Base-by-base conservation (phyloP, 257 asterid species). In the Solanum rostratum region DNA sequence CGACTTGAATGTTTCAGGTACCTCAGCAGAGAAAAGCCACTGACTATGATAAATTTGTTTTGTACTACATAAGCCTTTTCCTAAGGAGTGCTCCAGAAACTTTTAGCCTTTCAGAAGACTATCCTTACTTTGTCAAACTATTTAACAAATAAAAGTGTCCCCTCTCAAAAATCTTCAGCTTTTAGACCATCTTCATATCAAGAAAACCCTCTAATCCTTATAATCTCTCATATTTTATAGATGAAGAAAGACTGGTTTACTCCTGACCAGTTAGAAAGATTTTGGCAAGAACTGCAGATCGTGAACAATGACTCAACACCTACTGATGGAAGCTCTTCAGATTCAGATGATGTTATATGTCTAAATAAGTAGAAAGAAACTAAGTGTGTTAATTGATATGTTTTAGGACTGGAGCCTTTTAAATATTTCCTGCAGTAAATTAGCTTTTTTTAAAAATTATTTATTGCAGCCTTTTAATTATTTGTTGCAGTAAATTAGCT, bases 191-290 rank as follows among this genome's bases (percentile, higher is more conserved):
- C 39, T 41, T 85, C 20, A 7, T 80, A 22, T 52, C 37, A 12
- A 68, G 46, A n/a, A 46, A 43, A 83, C 11, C 68, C 55, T 59
- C 71, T 81, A 60, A 63, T 81, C 46, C 81, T 49, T 16, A 15
- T 46, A 76, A 1, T 63, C 39, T 24, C 10, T 85, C 45, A 5
- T 50, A 60, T 54, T 70, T 43, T 84, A 46, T 85, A 94, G 98
- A 91, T 93, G 95, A 84, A 52, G 89, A 91, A 84, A 52, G 89
- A 91, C 80, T 91, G 93, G 97, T 93, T 94, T 78, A 86, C 83
- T 14, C 65, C 9, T 50, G 92, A 91, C 82, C 91, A 74, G 7
- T 85, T 93, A 27, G 91, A 90, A 41, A 68, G 85, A 68, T 94
- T 93, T 84, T 87, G 88, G 85, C 71, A 60, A 52, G 74, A 71